Evolutionary conservation across 2,329 filamentous ascomycete species (phyloP).

Genomic region (Alternaria atra): DNA sequence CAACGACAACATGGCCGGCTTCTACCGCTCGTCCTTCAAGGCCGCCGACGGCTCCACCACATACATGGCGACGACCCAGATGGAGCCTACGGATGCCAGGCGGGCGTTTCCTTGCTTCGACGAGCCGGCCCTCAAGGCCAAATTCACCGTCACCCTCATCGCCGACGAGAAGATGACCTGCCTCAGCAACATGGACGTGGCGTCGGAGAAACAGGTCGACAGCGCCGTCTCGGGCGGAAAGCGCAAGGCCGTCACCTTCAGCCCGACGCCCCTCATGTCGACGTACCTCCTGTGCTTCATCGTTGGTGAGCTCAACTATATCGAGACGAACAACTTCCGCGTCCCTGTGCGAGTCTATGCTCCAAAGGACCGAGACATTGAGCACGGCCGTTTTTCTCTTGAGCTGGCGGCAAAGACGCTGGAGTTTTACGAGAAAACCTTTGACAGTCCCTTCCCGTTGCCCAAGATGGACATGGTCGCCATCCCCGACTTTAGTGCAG

Average conservation of each 20-base stretch:
- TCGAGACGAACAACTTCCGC: slow-evolving; percentile 90
- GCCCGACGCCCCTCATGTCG: slow-evolving; percentile 91
- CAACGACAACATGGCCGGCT: slow-evolving; percentile 96
- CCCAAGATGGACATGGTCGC: slow-evolving; percentile 98
- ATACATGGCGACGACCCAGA: slow-evolving; percentile 89
- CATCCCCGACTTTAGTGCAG: slow-evolving; percentile 93
- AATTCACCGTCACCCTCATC: slow-evolving; percentile 89
- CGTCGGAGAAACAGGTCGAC: slow-evolving; percentile 76
- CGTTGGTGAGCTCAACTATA: slow-evolving; percentile 90
- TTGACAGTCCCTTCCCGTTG: slow-evolving; percentile 84
- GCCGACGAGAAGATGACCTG: slow-evolving; percentile 92
- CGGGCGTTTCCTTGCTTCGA: slow-evolving; percentile 96
- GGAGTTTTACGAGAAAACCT: slow-evolving; percentile 94
- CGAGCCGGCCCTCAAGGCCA: slow-evolving; percentile 91
- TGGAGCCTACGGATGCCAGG: slow-evolving; percentile 94
- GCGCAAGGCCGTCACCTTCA: slow-evolving; percentile 91
- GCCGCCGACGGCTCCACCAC: slow-evolving; percentile 78
- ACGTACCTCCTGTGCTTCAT: slow-evolving; percentile 96
- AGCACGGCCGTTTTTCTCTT: slow-evolving; percentile 89
- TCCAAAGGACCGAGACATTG: slow-evolving; percentile 86
- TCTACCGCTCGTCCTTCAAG: slow-evolving; percentile 96
- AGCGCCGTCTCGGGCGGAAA: slow-evolving; percentile 69
- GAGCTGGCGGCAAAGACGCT: slow-evolving; percentile 89
- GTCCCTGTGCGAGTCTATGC: slow-evolving; percentile 94
- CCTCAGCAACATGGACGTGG: slow-evolving; percentile 96